phyloP scores from a whole-genome alignment of 2,329 filamentous ascomycete species.

The Madurella mycetomatis region DNA sequence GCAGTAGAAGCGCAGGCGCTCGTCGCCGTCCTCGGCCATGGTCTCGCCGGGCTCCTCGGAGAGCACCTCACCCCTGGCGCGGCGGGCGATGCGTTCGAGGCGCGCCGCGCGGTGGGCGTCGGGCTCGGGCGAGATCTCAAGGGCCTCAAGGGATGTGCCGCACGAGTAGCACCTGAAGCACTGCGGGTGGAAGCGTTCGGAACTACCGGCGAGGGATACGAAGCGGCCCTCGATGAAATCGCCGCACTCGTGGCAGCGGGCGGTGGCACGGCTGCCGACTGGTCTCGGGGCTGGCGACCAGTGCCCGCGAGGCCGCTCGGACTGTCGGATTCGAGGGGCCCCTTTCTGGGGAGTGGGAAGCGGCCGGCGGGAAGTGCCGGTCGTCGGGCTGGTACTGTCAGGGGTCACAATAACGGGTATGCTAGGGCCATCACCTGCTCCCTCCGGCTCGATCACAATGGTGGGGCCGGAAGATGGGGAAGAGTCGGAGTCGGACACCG shows the following conservation, averaged over 20 bases:
- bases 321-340: conserved; percentile 31
- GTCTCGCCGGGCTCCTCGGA: conserved; percentile 60
- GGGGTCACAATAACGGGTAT: conserved; percentile 45
- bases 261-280: conserved; percentile 51
- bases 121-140: conserved; percentile 94
- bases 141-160: conserved; percentile 81
- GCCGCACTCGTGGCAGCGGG: conserved; percentile 78
- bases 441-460: conserved; percentile 36
- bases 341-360: conserved; percentile 45
- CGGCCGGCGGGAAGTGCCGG: conserved; percentile 36
- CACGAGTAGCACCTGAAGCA: conserved; percentile 91
- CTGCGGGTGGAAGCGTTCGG: conserved; percentile 80
- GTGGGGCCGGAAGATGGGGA: conserved; percentile 28
- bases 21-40: conserved; percentile 67
- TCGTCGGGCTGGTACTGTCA: conserved; percentile 27
- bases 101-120: conserved; percentile 65
- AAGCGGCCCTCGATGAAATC: conserved; percentile 86
- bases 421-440: conserved; percentile 26
- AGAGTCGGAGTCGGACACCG: conserved; percentile 36
- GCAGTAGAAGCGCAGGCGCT: conserved; percentile 81
- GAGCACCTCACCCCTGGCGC: conserved; percentile 54
- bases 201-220: conserved; percentile 70
- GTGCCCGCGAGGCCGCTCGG: conserved; percentile 45
- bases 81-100: conserved; percentile 65
- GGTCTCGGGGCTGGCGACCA: conserved; percentile 53